Evolutionary conservation across 352 stramenopile genomes (phyloP).

Genomic region (Blastocystis sp.): DNA sequence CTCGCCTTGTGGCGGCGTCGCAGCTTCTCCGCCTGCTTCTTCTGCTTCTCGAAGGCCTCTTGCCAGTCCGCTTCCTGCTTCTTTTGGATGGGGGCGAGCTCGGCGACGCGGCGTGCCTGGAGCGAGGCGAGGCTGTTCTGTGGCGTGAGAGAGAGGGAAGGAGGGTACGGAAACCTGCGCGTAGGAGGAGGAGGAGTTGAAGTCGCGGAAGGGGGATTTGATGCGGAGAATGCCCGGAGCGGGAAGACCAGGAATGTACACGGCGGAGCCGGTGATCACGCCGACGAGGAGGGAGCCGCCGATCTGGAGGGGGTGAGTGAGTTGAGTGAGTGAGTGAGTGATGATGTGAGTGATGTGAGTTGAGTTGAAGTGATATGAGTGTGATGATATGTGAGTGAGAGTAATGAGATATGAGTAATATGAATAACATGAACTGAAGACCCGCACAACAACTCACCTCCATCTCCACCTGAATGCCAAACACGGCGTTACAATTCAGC

Average conservation of each 20-base stretch:
- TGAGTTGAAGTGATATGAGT: neutral
- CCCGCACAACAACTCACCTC: slow-evolving; percentile 77
- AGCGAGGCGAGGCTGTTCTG: slow-evolving; percentile 17
- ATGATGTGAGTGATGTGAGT: slow-evolving; percentile 67
- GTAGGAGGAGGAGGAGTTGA: slow-evolving; percentile 11
- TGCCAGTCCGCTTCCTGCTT: slow-evolving; percentile 77
- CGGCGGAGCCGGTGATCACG: slow-evolving; percentile 87
- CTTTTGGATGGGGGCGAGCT: neutral
- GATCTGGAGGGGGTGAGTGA: slow-evolving; percentile 76
- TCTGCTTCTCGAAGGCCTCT: slow-evolving; percentile 79
- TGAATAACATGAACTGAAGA: slow-evolving; percentile 1
- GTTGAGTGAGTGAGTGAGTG: too few relatives aligned
- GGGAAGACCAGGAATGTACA: slow-evolving; percentile 91
- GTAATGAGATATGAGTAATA: neutral
- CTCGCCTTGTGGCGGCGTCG: slow-evolving; percentile 74
- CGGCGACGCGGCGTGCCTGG: neutral
- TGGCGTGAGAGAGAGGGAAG: neutral
- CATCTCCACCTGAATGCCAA: slow-evolving; percentile 88
- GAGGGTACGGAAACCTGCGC: slow-evolving; percentile 6
- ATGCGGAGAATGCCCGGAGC: slow-evolving; percentile 89
- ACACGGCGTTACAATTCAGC: slow-evolving; percentile 93
- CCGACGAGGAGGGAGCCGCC: slow-evolving; percentile 85
- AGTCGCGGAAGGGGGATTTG: slow-evolving; percentile 30
- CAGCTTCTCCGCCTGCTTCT: slow-evolving; percentile 77
- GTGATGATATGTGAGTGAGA: neutral